Base-by-base conservation (phyloP, 1,284 basidiomycete genomes). In the Naganishia cerealis region DNA sequence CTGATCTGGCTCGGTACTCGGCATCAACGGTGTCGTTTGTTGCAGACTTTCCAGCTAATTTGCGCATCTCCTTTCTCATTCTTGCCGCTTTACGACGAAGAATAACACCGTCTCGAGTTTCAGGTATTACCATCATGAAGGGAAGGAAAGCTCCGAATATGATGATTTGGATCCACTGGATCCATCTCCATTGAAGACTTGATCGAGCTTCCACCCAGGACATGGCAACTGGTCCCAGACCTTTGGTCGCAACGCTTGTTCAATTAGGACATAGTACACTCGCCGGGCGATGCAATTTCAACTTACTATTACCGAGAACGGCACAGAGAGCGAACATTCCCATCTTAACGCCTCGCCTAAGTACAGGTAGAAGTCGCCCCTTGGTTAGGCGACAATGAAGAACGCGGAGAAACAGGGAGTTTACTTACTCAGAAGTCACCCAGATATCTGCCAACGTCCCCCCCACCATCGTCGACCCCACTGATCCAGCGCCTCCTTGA, bases 401-500 rank as follows among this genome's bases (percentile, higher is more conserved):
- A 3, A 33, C 29, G 29, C 29, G 29, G 3, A 33, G 29, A 33
- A 33, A 33, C n/a, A 13, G 21, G n/a, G 21, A 24, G 5, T 15
- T 15, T 24, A 50, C 46, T 21, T 24, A 50, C 46, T 89, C 84
- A 69, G 83, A 80, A 9, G 86, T 83, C 0, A 77, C 73, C 85
- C 87, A 90, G 43, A 90, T 86, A 74, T 90, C 89, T 16, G 88
- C 86, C 40, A 91, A 85, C 0, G 88, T 89, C 1, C 89, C 90
- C 15, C 89, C 89, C 3, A 91, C 90, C 83, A 92, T 87, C 0
- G 89, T 90, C 0, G 88, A 83, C 1, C 87, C 87, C 0, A 87
- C 80, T 1, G 74, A 76, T 0, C 88, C 89, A 69, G 87, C 87
- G 0, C 84, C 85, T 1, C 90, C 90, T 57, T 85, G 84, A 1